Evolutionary conservation across 2,329 filamentous ascomycete genomes (phyloP), one percentile per base, ranked within the genome.

Genomic region (Metarhizium guizhouense): DNA sequence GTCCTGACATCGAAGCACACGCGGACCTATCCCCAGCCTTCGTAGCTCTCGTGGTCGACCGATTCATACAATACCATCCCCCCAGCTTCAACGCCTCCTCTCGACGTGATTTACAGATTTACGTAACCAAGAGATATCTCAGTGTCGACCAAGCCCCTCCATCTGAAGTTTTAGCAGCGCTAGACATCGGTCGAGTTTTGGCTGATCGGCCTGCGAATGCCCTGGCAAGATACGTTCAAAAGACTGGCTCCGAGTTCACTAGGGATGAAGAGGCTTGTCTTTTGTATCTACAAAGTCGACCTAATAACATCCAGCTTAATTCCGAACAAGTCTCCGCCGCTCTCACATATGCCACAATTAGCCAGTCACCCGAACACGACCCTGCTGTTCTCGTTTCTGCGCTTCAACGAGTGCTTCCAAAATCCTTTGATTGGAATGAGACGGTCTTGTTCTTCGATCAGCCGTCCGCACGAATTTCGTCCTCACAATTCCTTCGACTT

Each of bases 271-370:
- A 96, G 52, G 77, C 83, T 1, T 85, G 82, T 63, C 65, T 74
- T 34, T 69, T 70, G 5, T 76, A 80, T 59, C 70, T 87, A 47
- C 80, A 82, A 61, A 79, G 72, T 54, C 72, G 77, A 16, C 76
- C 77, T 4, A 71, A 71, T 45, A 76, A 71, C 54, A 67, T 87
- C 54, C 83, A 87, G 60, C 81, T 95, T 56, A 84, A 79, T 57
- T 90, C 95, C 65, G 86, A 90, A 64, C 89, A 96, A 65, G 84
- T 96, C 40, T 88, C 91, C 7, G 83, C 84, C 57, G 89, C 89
- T 6, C 74, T 99, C 56, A 82, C 92, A 10, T 86, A 85, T 60
- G 74, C 79, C 2, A 76, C 78, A 13, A 78, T 86, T 61, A 85
- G 81, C 63, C 78, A 78, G 62, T 81, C 77, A 1, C 77, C 77